Percentiles rank a stretch among this genome's conserved stretches.
These are phyloP conservation scores for Omphalea diandra DNA, from an alignment of 441 rosid genomes.

Conservation along the genomic window DNA sequence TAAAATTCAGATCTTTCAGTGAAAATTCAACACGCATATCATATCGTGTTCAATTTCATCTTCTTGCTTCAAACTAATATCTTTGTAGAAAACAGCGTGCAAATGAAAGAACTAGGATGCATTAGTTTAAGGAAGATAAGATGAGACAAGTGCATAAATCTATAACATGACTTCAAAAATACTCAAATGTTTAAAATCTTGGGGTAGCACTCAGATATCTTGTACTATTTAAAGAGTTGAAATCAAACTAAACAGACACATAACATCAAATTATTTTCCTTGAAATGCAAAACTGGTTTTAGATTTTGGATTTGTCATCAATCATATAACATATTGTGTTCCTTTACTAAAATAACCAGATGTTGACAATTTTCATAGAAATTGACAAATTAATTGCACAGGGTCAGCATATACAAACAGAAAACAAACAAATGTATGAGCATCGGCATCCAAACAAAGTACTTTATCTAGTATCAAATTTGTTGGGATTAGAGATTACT, in stretches of 20 bases:
- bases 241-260: not conserved
- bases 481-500: constrained; percentile 31
- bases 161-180: not conserved
- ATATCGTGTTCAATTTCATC: not conserved
- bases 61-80: not conserved
- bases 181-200: not conserved
- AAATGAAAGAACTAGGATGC: not conserved
- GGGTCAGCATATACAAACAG: not conserved
- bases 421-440: not conserved
- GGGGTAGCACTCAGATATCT: not conserved
- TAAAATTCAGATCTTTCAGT: not conserved
- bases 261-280: not conserved
- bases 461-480: not conserved
- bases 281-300: not conserved
- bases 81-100: not conserved
- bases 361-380: not conserved
- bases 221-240: not conserved
- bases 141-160: not conserved
- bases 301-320: not conserved
- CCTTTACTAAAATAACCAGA: not conserved
- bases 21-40: not conserved
- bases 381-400: not conserved
- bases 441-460: not conserved
- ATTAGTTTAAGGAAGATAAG: not conserved
- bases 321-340: not conserved